These are phyloP conservation scores for Sclerotinia minor DNA, from an alignment of 2,329 filamentous ascomycete genomes.

Conservation along the genomic window DNA sequence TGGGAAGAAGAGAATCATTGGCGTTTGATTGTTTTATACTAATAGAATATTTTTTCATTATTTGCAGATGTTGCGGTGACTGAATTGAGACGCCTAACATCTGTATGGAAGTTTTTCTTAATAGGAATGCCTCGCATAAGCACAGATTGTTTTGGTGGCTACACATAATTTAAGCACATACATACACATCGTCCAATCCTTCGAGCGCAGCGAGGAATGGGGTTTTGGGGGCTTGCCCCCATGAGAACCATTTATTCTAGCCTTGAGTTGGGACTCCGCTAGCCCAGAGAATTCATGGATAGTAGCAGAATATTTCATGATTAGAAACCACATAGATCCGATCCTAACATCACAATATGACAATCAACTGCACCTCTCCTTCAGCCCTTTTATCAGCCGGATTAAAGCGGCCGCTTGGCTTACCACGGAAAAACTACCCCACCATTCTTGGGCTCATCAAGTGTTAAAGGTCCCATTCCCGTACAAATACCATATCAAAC, in stretches of 20 bases:
- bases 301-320: background rate
- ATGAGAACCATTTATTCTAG: background rate
- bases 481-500: constrained; percentile 1
- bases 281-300: too few species aligned
- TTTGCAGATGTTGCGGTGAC: background rate
- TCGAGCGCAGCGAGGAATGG: constrained; percentile 6
- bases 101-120: background rate
- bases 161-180: background rate
- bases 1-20: background rate
- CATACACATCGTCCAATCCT: background rate
- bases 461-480: background rate
- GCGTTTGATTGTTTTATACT: background rate
- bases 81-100: background rate
- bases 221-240: background rate
- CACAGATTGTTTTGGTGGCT: background rate
- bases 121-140: background rate
- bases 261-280: too few species aligned
- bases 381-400: background rate
- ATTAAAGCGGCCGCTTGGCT: constrained; percentile 12
- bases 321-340: too few species aligned
- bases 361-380: too few species aligned
- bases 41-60: background rate
- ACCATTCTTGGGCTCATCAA: constrained; percentile 15
- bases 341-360: too few species aligned
- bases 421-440: constrained; percentile 19